Percentiles rank a stretch among this genome's conserved stretches.
Conservation (phyloP, 257 asterid species). For the Primulina eburnea region DNA sequence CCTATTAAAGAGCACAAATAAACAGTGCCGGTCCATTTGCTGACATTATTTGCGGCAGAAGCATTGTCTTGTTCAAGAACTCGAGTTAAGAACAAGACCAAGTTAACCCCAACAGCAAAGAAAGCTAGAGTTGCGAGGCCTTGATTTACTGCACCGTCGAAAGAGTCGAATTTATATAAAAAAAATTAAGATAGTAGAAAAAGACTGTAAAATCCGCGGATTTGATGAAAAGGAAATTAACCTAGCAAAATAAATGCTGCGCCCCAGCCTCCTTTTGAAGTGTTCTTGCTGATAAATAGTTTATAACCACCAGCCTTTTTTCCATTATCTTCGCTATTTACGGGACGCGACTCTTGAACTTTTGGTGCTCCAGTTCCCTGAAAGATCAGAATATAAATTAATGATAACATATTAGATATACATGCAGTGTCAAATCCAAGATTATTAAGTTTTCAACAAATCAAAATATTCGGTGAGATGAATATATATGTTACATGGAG, state of each 20-base stretch:
- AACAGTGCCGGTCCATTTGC: conserved; percentile 86
- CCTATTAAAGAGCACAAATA: conserved; percentile 73
- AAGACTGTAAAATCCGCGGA: neutral
- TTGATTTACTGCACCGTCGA: conserved; percentile 58
- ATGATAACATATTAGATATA: neutral
- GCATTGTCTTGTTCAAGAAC: conserved; percentile 73
- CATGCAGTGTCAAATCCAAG: neutral
- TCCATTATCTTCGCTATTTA: conserved; percentile 17
- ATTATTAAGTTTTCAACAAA: neutral
- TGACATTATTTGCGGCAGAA: conserved; percentile 71
- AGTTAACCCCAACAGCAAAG: conserved; percentile 80
- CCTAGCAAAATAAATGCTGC: conserved; percentile 63
- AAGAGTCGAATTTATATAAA: neutral
- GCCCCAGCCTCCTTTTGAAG: conserved; percentile 50
- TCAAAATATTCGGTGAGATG: too few relatives aligned
- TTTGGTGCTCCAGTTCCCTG: conserved; percentile 23
- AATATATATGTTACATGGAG: too few relatives aligned
- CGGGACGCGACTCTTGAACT: conserved; percentile 11
- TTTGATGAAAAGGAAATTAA: conserved; percentile 17
- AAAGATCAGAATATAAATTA: neutral
- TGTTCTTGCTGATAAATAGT: conserved; percentile 21
- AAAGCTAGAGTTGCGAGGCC: conserved; percentile 79
- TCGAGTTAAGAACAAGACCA: conserved; percentile 69
- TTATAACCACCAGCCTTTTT: neutral
- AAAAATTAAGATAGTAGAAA: too few relatives aligned